These are phyloP conservation scores for Houttuynia cordata DNA, from an alignment of 164 flowering plant genomes.

Conservation along the genomic window DNA sequence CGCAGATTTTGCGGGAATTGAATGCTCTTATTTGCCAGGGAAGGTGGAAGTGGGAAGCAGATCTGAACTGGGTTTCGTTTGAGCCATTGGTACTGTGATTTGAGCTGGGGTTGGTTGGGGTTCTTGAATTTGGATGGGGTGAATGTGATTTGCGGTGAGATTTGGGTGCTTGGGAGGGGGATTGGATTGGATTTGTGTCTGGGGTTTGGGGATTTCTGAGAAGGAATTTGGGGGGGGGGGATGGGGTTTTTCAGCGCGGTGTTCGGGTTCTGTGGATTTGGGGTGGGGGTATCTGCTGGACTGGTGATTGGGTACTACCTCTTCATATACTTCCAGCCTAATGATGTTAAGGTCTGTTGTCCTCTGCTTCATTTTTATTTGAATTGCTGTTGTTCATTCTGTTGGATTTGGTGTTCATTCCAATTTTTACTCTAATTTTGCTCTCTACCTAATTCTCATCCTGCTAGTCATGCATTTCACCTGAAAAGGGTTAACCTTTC, in stretches of 20 bases:
- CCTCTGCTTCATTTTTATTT: neutral
- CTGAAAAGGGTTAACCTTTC: too few relatives aligned
- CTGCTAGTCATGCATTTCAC: too few relatives aligned
- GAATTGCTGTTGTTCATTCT: neutral
- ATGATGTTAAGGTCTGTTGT: constrained; percentile 63
- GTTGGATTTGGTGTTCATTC: neutral
- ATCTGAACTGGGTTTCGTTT: neutral
- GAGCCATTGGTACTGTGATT: too few relatives aligned
- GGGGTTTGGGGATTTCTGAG: too few relatives aligned
- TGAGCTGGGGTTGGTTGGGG: too few relatives aligned
- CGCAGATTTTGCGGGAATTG: neutral
- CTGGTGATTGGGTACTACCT: constrained; percentile 58
- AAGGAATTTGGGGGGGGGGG: constrained; percentile 5
- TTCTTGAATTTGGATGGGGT: neutral
- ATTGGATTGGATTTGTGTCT: neutral
- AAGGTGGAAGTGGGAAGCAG: neutral
- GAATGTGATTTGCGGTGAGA: neutral
- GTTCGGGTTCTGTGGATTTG: constrained; percentile 67
- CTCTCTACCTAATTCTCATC: too few relatives aligned
- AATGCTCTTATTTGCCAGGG: neutral
- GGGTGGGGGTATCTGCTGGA: constrained; percentile 59
- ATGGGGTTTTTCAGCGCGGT: constrained; percentile 69
- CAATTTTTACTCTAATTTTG: too few relatives aligned
- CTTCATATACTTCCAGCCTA: constrained; percentile 70
- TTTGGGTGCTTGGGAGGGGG: neutral